Evolutionary conservation across 768 basidiomycete genomes (phyloP), one percentile per base, ranked within the genome.

Genomic region (Mrakia gelida): DNA sequence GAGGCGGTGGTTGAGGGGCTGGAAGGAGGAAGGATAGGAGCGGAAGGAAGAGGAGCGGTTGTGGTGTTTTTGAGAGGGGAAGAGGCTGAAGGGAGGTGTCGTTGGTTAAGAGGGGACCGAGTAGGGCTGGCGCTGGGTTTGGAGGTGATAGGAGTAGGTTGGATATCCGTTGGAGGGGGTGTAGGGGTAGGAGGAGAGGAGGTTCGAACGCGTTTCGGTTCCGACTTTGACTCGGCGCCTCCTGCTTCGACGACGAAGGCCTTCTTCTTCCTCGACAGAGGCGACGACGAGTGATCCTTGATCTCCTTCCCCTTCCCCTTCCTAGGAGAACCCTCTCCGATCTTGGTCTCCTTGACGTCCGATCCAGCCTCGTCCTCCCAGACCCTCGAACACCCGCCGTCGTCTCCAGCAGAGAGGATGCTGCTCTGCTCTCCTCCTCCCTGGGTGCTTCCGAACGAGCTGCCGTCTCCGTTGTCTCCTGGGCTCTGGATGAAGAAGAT

Each of bases 11-110:
- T 15, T 26, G 38, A 49, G 67, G 34, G 7, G 4, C 23, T 30
- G 23, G 76, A 38, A 4, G 67, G 23, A 21, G 34, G 34, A 8
- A 10, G 34, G 34, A 70, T 10, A 16, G 67, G 67, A 11, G 38
- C 10, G 13, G 67, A 41, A n/a, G 67, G 41, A 7, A 59, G 56
- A 15, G 30, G 62, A 15, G 54, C 56, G 45, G 45, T 67, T 30
- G 65, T 68, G 41, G 71, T 74, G 28, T 78, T 65, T 67, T 73
- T 78, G 65, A 78, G 77, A 23, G 77, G 77, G 0, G 73, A 74
- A 26, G 77, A 78, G 2, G 76, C 67, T 30, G 56, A 34, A 21
- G 76, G 76, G 54, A 73, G 72, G 15, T 61, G 56, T 28, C 56
- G 72, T 15, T 52, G 71, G 26, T 70, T 70, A 41, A 70, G 71